Base-by-base conservation (phyloP, 805 yeast species). In the Pichia eremophila region DNA sequence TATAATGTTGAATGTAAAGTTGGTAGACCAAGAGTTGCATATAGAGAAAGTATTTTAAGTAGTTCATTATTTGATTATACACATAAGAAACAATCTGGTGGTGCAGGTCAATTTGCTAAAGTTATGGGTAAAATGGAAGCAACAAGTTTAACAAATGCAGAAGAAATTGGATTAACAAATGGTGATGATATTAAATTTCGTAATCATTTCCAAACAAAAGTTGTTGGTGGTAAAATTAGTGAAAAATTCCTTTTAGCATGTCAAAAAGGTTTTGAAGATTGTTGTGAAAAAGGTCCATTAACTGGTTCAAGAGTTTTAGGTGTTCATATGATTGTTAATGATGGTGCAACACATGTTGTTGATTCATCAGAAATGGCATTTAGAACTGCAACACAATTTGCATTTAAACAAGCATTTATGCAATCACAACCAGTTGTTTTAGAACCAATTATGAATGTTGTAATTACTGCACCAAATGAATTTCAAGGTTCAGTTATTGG, bases 91-190 rank as follows among this genome's bases (percentile, higher is more conserved):
- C 99, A 93, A 73, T 78, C 91, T 62, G 99, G 99, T 68, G 99
- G 99, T 78, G 95, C 98, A 55, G 99, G 99, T 71, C 99, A 93
- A 74, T 93, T 81, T 64, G 99, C 96, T 68, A 83, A 90, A 72
- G 96, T 91, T 61, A 84, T 89, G 67, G 98, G 99, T 64, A 76
- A 73, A 48, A 65, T 90, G 69, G 68, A 61, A 45, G 63, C 69
- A 28, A 57, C 66, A 34, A 41, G 73, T 8, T 80, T 89, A 46
- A 63, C 77, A 43, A 85, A 77, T 45, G 81, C 78, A 43, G 68
- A 64, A 18, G 64, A 60, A 9, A 46, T 64, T 40, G 60, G 60
- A 39, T 56, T 57, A 25, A 46, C 56, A 31, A 47, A 54, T n/a
- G 62, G 60, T 46, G 67, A 63, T 48, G 66, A 61, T 39, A 39